phyloP scores from a whole-genome alignment of 106 monocot genomes.

The Apostasia shenzhenica region DNA sequence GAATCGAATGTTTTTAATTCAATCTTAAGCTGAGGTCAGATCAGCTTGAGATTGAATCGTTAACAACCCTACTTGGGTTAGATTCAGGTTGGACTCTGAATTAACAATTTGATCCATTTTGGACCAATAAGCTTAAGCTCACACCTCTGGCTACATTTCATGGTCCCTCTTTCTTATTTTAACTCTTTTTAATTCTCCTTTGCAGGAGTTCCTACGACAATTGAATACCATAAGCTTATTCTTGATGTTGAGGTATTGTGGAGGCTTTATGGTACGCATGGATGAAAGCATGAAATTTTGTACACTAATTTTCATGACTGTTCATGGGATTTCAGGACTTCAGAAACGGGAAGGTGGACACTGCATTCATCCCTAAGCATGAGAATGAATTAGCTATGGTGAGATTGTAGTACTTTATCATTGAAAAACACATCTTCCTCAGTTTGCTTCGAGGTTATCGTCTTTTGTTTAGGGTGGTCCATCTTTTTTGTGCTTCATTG shows the following conservation, averaged over 20 bases:
- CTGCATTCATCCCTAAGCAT: slow-evolving; percentile 88
- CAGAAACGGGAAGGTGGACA: slow-evolving; percentile 71
- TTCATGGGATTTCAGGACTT: slow-evolving; percentile 54
- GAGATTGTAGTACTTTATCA: slow-evolving; percentile 21
- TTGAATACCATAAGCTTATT: slow-evolving; percentile 92
- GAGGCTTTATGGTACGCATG: no score
- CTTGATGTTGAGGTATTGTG: slow-evolving; percentile 66
- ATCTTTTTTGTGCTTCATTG: neutral
- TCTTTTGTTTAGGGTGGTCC: neutral
- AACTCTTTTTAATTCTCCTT: neutral
- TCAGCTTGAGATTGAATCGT: no score
- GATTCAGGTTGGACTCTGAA: no score
- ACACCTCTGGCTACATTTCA: neutral
- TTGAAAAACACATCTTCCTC: neutral
- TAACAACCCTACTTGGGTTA: no score
- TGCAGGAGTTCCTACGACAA: slow-evolving; percentile 84
- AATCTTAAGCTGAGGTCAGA: no score
- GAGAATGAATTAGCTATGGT: slow-evolving; percentile 57
- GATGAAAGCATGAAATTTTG: neutral
- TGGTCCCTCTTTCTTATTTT: neutral
- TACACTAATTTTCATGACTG: neutral
- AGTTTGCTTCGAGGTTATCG: neutral
- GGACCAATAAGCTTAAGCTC: neutral
- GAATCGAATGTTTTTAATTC: no score
- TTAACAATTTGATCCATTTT: no score